Percentiles rank a stretch among this genome's conserved stretches.
These are phyloP conservation scores for Colletotrichum scovillei DNA, from an alignment of 2,329 filamentous ascomycete genomes.

Conservation along the genomic window DNA sequence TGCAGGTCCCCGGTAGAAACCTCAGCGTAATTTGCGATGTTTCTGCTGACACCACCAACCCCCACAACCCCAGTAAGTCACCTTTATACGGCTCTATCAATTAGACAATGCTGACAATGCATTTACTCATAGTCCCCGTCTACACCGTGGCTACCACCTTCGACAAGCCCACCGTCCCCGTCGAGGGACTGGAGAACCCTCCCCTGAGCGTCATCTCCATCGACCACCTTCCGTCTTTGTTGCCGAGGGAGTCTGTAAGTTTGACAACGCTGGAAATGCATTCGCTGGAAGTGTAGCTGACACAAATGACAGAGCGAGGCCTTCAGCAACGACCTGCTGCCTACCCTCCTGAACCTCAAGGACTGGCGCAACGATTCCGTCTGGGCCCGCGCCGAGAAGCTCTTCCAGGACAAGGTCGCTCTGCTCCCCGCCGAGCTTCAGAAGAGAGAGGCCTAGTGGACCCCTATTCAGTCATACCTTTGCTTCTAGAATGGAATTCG, in stretches of 20 bases:
- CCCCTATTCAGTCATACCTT: slow-evolving; percentile 23
- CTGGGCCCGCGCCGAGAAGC: slow-evolving; percentile 86
- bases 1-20: slow-evolving; percentile 75
- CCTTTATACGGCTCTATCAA: neutral
- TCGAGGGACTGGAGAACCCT: slow-evolving; percentile 68
- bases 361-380: slow-evolving; percentile 78
- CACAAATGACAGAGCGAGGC: slow-evolving; percentile 69
- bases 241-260: slow-evolving; percentile 78
- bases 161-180: slow-evolving; percentile 84
- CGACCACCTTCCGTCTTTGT: slow-evolving; percentile 84
- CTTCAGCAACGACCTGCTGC: slow-evolving; percentile 83
- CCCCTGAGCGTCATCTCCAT: slow-evolving; percentile 86
- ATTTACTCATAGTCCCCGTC: slow-evolving; percentile 70
- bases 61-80: slow-evolving; percentile 61
- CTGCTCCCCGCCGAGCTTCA: slow-evolving; percentile 61
- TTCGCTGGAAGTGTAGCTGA: neutral
- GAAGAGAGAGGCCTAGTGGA: slow-evolving; percentile 33
- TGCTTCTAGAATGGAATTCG: slow-evolving; percentile 25
- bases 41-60: slow-evolving; percentile 78
- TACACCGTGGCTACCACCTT: slow-evolving; percentile 90
- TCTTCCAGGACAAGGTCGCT: slow-evolving; percentile 85
- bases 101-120: slow-evolving; percentile 35
- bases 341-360: slow-evolving; percentile 81
- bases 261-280: neutral
- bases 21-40: slow-evolving; percentile 87